Base-by-base conservation (phyloP, 805 yeast species). In the Peterozyma toletana region DNA sequence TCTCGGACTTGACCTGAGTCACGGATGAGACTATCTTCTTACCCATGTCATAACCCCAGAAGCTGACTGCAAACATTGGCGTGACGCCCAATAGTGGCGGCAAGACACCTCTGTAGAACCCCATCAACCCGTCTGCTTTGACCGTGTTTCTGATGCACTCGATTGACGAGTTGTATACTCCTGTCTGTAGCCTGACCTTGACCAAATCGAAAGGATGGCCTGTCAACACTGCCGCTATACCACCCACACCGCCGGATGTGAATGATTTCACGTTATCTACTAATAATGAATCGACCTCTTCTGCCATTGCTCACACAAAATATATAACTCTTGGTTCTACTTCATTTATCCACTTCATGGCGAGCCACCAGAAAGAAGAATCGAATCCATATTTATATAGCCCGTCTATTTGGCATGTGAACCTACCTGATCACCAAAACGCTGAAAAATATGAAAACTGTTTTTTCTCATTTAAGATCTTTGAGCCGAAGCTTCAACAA, bases 31-130 rank as follows among this genome's bases (percentile, higher is more conserved):
- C 95, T 2, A 91, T 46, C 50, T 78, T 78, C 66, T 88, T 89
- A 49, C 98, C 98, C 42, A 87, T 71, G 58, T 89, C 97, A 63
- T 93, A 91, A 57, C 98, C 98, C 98, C 99, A 91, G 68, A 91
- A 91, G 2, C 96, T 85, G 18, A 93, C 93, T 2, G 98, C 98
- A 70, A 93, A 93, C 86, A 91, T 93, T 29, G 99, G 99, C 0
- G 98, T 93, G 17, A 91, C 97, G 18, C 99, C 99, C n/a, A 86
- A 59, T 42, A 91, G 67, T 3, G 99, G 99, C 11, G 98, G 96
- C 11, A 86, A 71, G 30, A 93, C 97, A 47, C 99, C 99, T 57
- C 95, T 72, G 64, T 91, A 91, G 51, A 91, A 78, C 1, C 98
- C 97, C 21, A 70, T 51, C 3, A 79, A 77, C 0, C 96, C 96